Evolutionary conservation across 257 asterid genomes (phyloP), one percentile per base, ranked within the genome.

Genomic region (Solanum ahanhuiri): DNA sequence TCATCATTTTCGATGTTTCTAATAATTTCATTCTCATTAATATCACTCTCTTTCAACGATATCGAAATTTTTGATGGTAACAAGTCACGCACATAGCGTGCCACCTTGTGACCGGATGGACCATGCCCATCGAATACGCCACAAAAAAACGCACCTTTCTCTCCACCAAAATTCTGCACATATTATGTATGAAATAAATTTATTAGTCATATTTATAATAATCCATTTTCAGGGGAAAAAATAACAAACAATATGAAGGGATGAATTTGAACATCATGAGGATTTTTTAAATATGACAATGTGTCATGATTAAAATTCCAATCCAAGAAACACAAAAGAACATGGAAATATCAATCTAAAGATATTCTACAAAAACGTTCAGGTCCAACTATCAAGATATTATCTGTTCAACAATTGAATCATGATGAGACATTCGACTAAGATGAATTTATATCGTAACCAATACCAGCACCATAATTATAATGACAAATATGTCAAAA

Each of bases 111-210:
- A 54, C 99, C 99, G 0, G 94, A 91, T 0, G 98, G 99, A 41
- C 99, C 99, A 76, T 96, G 99, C 4, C 99, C 99, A 58, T 96
- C 99, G 66, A 96, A 93, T 54, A 96, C 99, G 4, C 91, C 98
- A 67, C 98, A 92, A 70, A 92, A 95, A 85, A 89, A 85, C 91
- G 83, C 86, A 86, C 93, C 98, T 87, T 88, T 96, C 63, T 96
- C 96, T 15, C 98, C 98, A 43, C 90, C 72, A 85, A 95, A 96
- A 86, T 90, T 91, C 98, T 95, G 91, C 75, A 75, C 48, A 34
- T 2, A 67, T 71, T 22, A 34, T 45, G 33, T 4, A 85, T 12
- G 12, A 60, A 30, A 30, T 30, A 30, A 30, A 30, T 30, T 30
- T 30, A 30, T 30, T 30, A 30, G 31, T 30, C 31, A 30, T 30